Evolutionary conservation across 2,329 filamentous ascomycete species (phyloP).

Genomic region (Fusarium tuaranense): DNA sequence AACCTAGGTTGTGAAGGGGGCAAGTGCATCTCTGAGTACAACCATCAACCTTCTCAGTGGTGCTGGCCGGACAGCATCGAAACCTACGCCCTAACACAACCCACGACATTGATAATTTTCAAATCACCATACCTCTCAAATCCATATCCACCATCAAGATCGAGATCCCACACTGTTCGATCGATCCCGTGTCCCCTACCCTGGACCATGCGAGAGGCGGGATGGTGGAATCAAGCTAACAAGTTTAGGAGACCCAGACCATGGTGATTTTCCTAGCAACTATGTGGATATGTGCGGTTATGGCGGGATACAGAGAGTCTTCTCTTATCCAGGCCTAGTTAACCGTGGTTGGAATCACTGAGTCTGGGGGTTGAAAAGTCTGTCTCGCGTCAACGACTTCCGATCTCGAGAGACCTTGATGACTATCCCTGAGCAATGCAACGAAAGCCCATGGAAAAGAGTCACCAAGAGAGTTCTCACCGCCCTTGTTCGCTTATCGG

Average conservation of each 20-base stretch:
- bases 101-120: slow-evolving; percentile 14
- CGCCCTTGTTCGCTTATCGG: slow-evolving; percentile 15
- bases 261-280: background rate
- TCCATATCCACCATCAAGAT: slow-evolving; percentile 19
- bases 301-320: background rate
- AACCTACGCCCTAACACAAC: slow-evolving; percentile 4
- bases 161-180: slow-evolving; percentile 15
- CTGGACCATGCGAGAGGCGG: slow-evolving; percentile 4
- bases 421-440: background rate
- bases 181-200: slow-evolving; percentile 18
- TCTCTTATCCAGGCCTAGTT: background rate
- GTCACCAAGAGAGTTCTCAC: background rate
- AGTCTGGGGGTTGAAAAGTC: background rate
- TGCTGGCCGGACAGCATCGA: background rate
- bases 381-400: background rate
- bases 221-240: slow-evolving; percentile 8
- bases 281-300: background rate
- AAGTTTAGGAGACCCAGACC: background rate
- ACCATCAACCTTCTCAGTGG: background rate
- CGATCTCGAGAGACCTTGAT: background rate
- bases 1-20: background rate
- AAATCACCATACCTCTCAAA: slow-evolving; percentile 5
- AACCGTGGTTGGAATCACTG: background rate
- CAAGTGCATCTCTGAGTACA: background rate
- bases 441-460: background rate